Evolutionary conservation across 83 land plant species (phyloP), one percentile per base, ranked within the genome.

Genomic region (Picea mariana): DNA sequence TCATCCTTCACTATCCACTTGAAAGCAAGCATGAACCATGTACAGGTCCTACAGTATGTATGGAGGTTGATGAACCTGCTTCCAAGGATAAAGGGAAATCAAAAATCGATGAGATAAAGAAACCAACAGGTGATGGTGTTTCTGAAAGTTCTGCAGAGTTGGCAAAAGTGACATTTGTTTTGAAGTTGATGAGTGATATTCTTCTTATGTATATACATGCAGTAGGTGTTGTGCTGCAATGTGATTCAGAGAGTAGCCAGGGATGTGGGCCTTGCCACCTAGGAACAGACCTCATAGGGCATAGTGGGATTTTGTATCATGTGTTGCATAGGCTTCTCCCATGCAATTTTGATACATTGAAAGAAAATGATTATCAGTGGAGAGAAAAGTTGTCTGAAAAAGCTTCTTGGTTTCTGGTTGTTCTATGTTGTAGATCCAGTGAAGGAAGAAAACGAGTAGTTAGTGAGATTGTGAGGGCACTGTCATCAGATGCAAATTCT

Each of bases 191-290:
- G 80, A 86, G 85, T 6, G 90, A 88, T 69, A 73, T 88, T 76
- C 69, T 88, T 38, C 80, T 88, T 23, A 88, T 88, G 90, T 88
- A 88, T 67, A 80, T 88, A 59, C 75, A 81, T 15, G 85, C 88
- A 78, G 90, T 86, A 49, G 75, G 88, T 76, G 88, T 88, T 60
- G 90, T 88, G 61, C 67, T 88, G 60, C 88, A 85, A 26, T 63
- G 88, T 78, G 90, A 88, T 78, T 86, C 85, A 61, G 90, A 88
- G 81, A 85, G 85, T 78, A 83, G 89, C 64, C 90, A 86, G 78
- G 86, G 88, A 47, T 85, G 88, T 75, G 88, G 84, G n/a, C 84
- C 82, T 42, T 64, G 61, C 34, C 87, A 78, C 79, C 87, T 55
- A 62, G 88, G 81, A 55, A 55, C 59, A 18, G 88, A 86, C 23